Evolutionary conservation across 495 filamentous ascomycete species (phyloP).

Genomic region (Xylaria intraflava): DNA sequence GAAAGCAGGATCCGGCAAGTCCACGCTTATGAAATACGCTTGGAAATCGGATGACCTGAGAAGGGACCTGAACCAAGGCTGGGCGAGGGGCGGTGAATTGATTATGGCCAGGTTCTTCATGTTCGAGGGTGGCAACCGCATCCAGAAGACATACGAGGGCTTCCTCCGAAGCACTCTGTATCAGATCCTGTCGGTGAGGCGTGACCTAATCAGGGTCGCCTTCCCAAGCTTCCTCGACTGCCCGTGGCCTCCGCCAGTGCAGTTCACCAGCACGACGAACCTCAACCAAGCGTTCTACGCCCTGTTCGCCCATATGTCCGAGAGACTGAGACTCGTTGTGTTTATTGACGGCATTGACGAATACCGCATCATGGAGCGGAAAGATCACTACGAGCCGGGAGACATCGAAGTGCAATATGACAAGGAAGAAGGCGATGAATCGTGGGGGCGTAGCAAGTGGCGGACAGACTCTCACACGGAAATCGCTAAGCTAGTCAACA

Average conservation of each 20-base stretch:
- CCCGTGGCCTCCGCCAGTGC: constrained; percentile 22
- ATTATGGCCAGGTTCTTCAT: constrained; percentile 34
- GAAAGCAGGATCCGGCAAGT: constrained; percentile 31
- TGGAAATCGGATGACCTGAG: constrained; percentile 17
- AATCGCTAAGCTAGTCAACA: constrained; percentile 20
- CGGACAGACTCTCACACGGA: constrained; percentile 21
- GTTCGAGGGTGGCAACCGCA: constrained; percentile 32
- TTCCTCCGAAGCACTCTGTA: constrained; percentile 34
- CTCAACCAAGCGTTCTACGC: constrained; percentile 26
- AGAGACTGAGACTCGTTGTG: constrained; percentile 20
- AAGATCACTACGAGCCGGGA: constrained; percentile 23
- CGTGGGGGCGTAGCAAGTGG: constrained; percentile 29
- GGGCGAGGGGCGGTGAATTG: constrained; percentile 19
- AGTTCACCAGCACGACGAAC: constrained; percentile 24
- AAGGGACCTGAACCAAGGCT: constrained; percentile 17
- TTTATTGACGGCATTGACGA: constrained; percentile 29
- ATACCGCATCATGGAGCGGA: constrained; percentile 27
- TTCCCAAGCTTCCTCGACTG: constrained; percentile 26
- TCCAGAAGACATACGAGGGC: constrained; percentile 39
- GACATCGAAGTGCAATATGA: constrained; percentile 23
- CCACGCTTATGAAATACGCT: constrained; percentile 31
- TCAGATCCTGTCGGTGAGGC: constrained; percentile 29
- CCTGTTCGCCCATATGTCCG: constrained; percentile 24
- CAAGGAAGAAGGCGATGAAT: constrained; percentile 19
- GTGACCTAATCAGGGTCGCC: constrained; percentile 23